Percentiles rank a stretch among this genome's conserved stretches.
Conservation (phyloP, 2,329 filamentous ascomycete genomes). For the Verticillium zaregamsianum region DNA sequence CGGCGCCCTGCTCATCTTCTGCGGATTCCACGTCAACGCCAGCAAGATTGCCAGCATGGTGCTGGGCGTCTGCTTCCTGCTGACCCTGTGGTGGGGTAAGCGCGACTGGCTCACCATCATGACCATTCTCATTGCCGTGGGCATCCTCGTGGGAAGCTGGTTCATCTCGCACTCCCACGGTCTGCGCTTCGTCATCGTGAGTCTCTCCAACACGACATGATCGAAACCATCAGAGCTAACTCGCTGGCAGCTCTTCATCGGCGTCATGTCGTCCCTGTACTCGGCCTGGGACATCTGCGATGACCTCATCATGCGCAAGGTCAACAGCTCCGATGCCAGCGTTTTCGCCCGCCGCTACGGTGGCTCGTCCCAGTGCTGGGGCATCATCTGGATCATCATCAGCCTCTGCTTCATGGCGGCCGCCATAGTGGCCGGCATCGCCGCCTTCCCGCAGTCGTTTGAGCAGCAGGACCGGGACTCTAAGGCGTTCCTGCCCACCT, state of each 20-base stretch:
- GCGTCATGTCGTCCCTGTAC: slow-evolving; percentile 77
- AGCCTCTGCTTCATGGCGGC: slow-evolving; percentile 67
- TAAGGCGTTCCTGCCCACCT: slow-evolving; percentile 57
- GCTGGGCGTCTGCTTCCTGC: slow-evolving; percentile 67
- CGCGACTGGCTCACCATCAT: slow-evolving; percentile 73
- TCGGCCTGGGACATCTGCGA: slow-evolving; percentile 85
- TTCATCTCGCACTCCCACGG: slow-evolving; percentile 75
- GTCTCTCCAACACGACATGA: slow-evolving; percentile 16
- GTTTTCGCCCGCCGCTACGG: slow-evolving; percentile 76
- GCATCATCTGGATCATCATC: slow-evolving; percentile 72
- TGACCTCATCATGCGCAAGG: slow-evolving; percentile 74
- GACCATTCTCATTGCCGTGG: slow-evolving; percentile 67
- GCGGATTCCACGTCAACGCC: slow-evolving; percentile 76
- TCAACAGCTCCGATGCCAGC: slow-evolving; percentile 74
- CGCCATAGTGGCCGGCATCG: slow-evolving; percentile 72
- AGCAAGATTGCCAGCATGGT: slow-evolving; percentile 75
- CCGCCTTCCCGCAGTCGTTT: slow-evolving; percentile 69
- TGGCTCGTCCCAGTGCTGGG: slow-evolving; percentile 78
- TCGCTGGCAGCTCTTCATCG: slow-evolving; percentile 64
- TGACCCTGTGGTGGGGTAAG: slow-evolving; percentile 80
- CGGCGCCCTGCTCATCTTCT: slow-evolving; percentile 72
- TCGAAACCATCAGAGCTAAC: background rate
- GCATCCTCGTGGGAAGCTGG: slow-evolving; percentile 69
- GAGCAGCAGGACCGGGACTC: slow-evolving; percentile 66
- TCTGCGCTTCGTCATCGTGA: slow-evolving; percentile 64